Percentiles rank a stretch among this genome's conserved stretches.
These are phyloP conservation scores for Cytidiella melzeri DNA, from an alignment of 768 basidiomycete genomes.

Conservation along the genomic window DNA sequence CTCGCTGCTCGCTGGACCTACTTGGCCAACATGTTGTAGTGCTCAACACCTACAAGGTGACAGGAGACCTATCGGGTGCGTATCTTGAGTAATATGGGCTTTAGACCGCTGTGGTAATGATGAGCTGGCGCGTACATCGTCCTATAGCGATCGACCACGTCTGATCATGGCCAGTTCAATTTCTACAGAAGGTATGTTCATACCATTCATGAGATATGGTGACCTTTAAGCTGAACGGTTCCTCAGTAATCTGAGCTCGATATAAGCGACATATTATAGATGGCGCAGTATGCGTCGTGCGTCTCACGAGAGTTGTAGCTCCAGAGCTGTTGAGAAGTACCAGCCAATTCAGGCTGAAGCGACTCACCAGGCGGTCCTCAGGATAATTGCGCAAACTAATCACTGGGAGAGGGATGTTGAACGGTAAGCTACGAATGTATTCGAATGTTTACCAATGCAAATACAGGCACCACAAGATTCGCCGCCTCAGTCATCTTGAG, in stretches of 20 bases:
- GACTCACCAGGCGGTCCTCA: background rate
- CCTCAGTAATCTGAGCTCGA: background rate
- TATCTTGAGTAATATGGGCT: no score
- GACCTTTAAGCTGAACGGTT: background rate
- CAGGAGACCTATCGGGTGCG: slow-evolving; percentile 22
- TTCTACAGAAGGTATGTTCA: background rate
- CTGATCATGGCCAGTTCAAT: slow-evolving; percentile 22
- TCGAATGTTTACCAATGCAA: background rate
- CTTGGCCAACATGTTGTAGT: slow-evolving; percentile 25
- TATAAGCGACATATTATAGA: background rate
- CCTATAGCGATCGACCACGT: slow-evolving; percentile 24
- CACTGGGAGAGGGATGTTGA: background rate
- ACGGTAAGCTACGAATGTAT: background rate
- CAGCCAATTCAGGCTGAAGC: background rate
- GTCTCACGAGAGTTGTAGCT: background rate
- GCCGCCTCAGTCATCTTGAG: background rate
- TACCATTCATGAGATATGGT: background rate
- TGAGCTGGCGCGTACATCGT: slow-evolving; percentile 21
- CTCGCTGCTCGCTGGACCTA: slow-evolving; percentile 21
- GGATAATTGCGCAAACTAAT: background rate
- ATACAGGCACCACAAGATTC: background rate
- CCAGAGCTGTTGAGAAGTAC: background rate
- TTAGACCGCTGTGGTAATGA: no score
- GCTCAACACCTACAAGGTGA: slow-evolving; percentile 21
- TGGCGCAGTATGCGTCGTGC: background rate